Conservation (phyloP, 305 asterid genomes). For the Fraxinus floribunda region DNA sequence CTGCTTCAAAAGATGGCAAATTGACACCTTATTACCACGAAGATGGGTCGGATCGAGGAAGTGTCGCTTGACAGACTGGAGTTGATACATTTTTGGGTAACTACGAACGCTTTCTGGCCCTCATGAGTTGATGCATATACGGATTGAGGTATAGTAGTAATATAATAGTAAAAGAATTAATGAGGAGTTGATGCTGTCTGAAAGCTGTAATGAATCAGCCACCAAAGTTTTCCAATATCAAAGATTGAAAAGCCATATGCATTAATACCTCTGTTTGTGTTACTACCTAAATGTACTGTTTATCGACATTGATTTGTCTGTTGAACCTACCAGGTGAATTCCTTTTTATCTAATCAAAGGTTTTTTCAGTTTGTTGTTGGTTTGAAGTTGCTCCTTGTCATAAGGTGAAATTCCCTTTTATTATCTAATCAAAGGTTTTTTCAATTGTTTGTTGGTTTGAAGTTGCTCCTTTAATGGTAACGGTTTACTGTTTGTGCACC, state of each 20-base stretch:
- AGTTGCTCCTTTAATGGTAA: too few species aligned
- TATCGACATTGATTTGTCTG: conserved; percentile 23
- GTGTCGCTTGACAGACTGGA: conserved; percentile 40
- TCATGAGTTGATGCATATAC: conserved; percentile 18
- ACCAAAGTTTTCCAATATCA: conserved; percentile 18
- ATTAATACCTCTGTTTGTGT: conserved; percentile 13
- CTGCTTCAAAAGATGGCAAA: conserved; percentile 62
- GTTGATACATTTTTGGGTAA: not conserved
- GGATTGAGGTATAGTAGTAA: conserved; percentile 18
- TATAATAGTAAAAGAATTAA: not conserved
- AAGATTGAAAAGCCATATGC: conserved; percentile 21
- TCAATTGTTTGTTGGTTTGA: too few species aligned
- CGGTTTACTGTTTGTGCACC: too few species aligned
- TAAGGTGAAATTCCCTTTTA: too few species aligned
- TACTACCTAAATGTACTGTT: conserved; percentile 31
- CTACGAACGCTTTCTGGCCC: conserved; percentile 1
- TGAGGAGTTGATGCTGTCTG: conserved; percentile 23
- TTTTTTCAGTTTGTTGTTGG: conserved; percentile 27
- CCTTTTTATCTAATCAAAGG: conserved; percentile 17
- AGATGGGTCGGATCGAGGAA: conserved; percentile 70
- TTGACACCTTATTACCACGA: conserved; percentile 77
- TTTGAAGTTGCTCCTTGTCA: conserved; percentile 30
- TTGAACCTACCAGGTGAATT: conserved; percentile 15
- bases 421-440: too few species aligned
- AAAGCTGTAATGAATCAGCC: conserved; percentile 31